Evolutionary conservation across 106 monocot species (phyloP).

Genomic region (Iris macrosiphon): DNA sequence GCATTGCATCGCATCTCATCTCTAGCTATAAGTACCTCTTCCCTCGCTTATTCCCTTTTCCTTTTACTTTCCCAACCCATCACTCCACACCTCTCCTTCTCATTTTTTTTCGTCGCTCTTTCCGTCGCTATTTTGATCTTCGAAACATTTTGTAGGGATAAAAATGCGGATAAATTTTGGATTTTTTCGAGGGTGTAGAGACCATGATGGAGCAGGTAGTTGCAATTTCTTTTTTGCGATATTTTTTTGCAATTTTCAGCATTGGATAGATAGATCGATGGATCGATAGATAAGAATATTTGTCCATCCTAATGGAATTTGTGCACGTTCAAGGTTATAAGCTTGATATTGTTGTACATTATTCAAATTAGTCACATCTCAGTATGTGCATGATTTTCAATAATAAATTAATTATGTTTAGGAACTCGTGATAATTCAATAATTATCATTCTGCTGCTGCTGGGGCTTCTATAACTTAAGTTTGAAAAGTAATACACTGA

Average conservation of each 20-base stretch:
- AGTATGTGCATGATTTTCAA: too few species aligned
- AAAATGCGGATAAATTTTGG: slow-evolving; percentile 23
- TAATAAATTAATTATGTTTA: too few species aligned
- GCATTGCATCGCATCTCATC: background rate
- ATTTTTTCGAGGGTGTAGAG: slow-evolving; percentile 17
- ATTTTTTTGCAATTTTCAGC: background rate
- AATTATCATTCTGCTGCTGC: too few species aligned
- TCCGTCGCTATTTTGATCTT: background rate
- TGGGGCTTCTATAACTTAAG: too few species aligned
- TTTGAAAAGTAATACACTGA: too few species aligned
- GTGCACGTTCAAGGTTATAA: too few species aligned
- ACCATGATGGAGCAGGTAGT: slow-evolving; percentile 20
- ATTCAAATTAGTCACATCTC: too few species aligned
- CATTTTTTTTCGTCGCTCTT: background rate
- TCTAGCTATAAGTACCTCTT: background rate
- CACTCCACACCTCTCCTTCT: background rate
- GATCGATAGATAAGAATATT: background rate
- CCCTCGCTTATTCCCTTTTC: background rate
- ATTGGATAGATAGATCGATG: background rate
- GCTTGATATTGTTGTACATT: too few species aligned
- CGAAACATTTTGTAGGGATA: background rate
- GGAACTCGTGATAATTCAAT: too few species aligned
- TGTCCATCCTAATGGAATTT: too few species aligned
- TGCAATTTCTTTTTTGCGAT: background rate
- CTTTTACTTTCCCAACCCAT: background rate